These are phyloP conservation scores for Oryza nivara DNA, from an alignment of 176 grass and related monocot genomes.

Conservation along the genomic window DNA sequence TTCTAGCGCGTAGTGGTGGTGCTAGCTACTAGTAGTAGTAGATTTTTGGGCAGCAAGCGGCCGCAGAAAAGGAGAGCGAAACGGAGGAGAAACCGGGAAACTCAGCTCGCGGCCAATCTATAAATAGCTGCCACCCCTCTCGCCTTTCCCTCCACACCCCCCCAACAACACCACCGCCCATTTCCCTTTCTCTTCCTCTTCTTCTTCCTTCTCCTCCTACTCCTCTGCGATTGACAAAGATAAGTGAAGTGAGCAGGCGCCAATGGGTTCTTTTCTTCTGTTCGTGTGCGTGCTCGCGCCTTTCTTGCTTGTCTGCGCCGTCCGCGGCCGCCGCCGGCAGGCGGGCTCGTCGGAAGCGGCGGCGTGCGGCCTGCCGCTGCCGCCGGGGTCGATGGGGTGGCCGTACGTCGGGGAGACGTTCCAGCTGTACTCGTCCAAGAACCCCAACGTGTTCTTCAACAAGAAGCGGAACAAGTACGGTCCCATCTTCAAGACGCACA, in stretches of 20 bases:
- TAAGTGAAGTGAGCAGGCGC: background rate
- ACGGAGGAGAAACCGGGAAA: background rate
- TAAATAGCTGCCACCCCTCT: constrained; percentile 56
- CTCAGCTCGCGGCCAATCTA: constrained; percentile 42
- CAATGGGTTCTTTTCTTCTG: constrained; percentile 51
- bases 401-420: constrained; percentile 93
- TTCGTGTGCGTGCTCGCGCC: constrained; percentile 47
- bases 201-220: background rate
- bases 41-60: constrained; percentile 32
- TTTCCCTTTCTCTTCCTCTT: background rate
- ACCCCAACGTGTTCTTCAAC: constrained; percentile 83
- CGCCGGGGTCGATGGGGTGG: constrained; percentile 92
- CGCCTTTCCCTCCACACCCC: constrained; percentile 36
- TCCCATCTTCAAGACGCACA: constrained; percentile 92
- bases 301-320: constrained; percentile 34
- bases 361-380: constrained; percentile 51
- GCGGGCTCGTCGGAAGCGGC: background rate
- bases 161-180: constrained; percentile 22
- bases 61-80: background rate
- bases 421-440: constrained; percentile 87
- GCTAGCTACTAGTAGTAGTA: background rate
- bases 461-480: constrained; percentile 78
- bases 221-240: background rate
- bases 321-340: background rate
- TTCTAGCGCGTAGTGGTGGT: background rate